Evolutionary conservation across 2,329 filamentous ascomycete genomes (phyloP).

Genomic region (Ambrosiella beaveri): DNA sequence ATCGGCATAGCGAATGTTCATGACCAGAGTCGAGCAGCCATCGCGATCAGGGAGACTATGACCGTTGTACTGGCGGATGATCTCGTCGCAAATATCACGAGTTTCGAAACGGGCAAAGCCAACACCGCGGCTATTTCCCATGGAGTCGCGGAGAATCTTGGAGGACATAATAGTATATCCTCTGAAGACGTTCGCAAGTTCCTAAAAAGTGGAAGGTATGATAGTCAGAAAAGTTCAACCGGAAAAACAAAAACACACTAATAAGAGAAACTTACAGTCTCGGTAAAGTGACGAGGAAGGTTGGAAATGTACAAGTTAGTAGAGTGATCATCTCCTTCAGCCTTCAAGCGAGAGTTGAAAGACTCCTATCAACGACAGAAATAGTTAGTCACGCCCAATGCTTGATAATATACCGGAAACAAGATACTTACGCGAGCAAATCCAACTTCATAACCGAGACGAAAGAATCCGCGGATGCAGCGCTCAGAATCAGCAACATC

Average conservation of each 20-base stretch:
- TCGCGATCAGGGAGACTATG: conserved; percentile 58
- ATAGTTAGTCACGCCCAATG: background rate
- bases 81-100: conserved; percentile 76
- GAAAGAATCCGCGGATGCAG: conserved; percentile 90
- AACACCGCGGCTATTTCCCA: conserved; percentile 88
- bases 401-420: background rate
- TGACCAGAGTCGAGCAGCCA: conserved; percentile 34
- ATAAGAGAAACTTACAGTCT: conserved; percentile 49
- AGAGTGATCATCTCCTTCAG: conserved; percentile 72
- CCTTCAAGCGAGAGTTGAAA: conserved; percentile 95
- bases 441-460: conserved; percentile 89
- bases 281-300: conserved; percentile 77
- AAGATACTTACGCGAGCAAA: conserved; percentile 60
- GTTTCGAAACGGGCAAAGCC: conserved; percentile 90
- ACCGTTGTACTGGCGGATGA: conserved; percentile 78
- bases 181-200: conserved; percentile 60
- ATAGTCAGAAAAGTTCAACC: background rate
- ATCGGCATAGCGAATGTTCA: conserved; percentile 93
- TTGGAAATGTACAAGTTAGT: conserved; percentile 98
- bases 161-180: conserved; percentile 77
- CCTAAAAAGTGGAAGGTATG: conserved; percentile 27
- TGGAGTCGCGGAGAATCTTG: conserved; percentile 82
- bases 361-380: conserved; percentile 49
- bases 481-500: conserved; percentile 78
- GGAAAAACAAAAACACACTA: background rate